Conservation (phyloP, 2,329 filamentous ascomycete genomes). For the Alternaria sp. region DNA sequence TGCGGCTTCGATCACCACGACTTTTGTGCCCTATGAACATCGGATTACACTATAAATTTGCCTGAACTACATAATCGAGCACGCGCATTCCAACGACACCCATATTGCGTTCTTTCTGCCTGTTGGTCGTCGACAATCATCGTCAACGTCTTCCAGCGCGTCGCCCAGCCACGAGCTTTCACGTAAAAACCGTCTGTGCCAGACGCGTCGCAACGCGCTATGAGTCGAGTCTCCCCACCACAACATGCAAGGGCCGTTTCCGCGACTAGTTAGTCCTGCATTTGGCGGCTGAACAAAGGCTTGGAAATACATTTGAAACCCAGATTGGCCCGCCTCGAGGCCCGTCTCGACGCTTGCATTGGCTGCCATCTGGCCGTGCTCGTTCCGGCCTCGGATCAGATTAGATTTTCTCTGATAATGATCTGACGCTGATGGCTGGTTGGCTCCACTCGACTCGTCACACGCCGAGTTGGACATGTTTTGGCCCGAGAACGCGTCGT, state of each 20-base stretch:
- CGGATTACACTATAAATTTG: background rate
- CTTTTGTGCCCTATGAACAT: background rate
- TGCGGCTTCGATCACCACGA: slow-evolving; percentile 10
- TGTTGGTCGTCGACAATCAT: slow-evolving; percentile 1
- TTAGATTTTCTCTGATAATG: slow-evolving; percentile 30
- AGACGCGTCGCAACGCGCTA: slow-evolving; percentile 42
- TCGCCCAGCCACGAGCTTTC: slow-evolving; percentile 35
- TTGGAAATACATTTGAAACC: slow-evolving; percentile 36
- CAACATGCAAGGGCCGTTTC: slow-evolving; percentile 36
- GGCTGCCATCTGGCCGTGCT: slow-evolving; percentile 21
- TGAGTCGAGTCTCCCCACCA: slow-evolving; percentile 40
- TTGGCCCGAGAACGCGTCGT: background rate
- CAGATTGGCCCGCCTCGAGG: slow-evolving; percentile 12
- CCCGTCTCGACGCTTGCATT: slow-evolving; percentile 16
- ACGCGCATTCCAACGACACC: slow-evolving; percentile 20
- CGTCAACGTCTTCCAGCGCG: slow-evolving; percentile 19
- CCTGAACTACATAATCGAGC: background rate
- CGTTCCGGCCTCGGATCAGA: slow-evolving; percentile 31
- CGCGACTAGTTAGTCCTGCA: slow-evolving; percentile 27
- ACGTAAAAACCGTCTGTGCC: slow-evolving; percentile 32
- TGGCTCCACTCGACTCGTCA: slow-evolving; percentile 15
- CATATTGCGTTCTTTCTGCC: slow-evolving; percentile 12
- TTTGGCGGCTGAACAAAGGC: slow-evolving; percentile 38
- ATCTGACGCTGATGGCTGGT: slow-evolving; percentile 10
- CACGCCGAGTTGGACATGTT: background rate